Evolutionary conservation across 305 asterid species (phyloP).

Genomic region (Fraxinus angustifolia): DNA sequence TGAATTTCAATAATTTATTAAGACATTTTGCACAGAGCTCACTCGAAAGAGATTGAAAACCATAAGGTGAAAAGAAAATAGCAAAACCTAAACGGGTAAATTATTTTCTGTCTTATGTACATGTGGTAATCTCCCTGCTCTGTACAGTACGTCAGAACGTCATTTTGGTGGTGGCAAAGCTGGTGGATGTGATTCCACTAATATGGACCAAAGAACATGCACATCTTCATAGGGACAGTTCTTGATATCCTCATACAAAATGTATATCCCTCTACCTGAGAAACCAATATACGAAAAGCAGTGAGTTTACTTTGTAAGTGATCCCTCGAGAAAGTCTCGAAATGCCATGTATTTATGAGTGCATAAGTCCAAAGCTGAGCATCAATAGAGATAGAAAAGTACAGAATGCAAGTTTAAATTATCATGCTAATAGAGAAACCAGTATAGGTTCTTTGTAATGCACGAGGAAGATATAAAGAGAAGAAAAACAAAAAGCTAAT

Average conservation of each 20-base stretch:
- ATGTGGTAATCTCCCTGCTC: slow-evolving; percentile 22
- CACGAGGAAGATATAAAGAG: background rate
- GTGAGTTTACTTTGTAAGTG: background rate
- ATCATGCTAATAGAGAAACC: background rate
- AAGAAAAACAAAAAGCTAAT: background rate
- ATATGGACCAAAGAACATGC: slow-evolving; percentile 87
- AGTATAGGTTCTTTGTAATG: background rate
- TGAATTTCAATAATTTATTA: slow-evolving; percentile 37
- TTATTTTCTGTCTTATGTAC: slow-evolving; percentile 43
- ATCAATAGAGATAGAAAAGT: background rate
- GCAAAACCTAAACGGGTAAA: slow-evolving; percentile 12
- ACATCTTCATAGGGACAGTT: slow-evolving; percentile 95
- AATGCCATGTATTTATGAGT: background rate
- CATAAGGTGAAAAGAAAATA: slow-evolving; percentile 12
- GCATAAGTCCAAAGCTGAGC: background rate
- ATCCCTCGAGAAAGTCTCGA: background rate
- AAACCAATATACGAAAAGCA: background rate
- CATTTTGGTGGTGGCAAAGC: slow-evolving; percentile 54
- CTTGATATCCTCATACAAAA: slow-evolving; percentile 90
- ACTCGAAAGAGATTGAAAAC: slow-evolving; percentile 31
- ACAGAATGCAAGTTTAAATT: background rate
- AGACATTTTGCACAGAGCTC: slow-evolving; percentile 27
- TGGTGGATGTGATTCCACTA: slow-evolving; percentile 77
- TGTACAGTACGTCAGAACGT: slow-evolving; percentile 16
- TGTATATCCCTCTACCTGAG: slow-evolving; percentile 86